A percentile compares a stretch with the other conserved stretches of the same genome.
These are phyloP conservation scores for Vanrija pseudolonga DNA, from an alignment of 1,284 basidiomycete genomes.

Conservation along the genomic window DNA sequence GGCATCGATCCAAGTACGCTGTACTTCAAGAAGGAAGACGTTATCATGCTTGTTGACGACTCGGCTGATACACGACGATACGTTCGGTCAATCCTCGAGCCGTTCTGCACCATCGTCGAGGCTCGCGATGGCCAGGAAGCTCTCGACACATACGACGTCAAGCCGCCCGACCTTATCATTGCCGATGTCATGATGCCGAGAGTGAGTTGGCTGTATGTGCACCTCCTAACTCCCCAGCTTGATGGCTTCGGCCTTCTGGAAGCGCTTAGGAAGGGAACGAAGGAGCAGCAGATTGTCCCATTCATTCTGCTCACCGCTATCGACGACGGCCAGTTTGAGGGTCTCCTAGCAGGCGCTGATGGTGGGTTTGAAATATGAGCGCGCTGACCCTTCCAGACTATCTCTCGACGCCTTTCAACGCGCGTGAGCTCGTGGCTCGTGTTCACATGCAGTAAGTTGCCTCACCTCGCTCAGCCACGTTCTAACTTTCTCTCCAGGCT, in stretches of 20 bases:
- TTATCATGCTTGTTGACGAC: constrained; percentile 44
- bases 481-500: constrained; percentile 2
- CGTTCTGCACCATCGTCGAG: constrained; percentile 49
- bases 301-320: constrained; percentile 42
- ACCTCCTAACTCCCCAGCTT: constrained; percentile 17
- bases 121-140: constrained; percentile 49
- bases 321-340: constrained; percentile 39
- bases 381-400: constrained; percentile 35
- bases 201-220: constrained; percentile 13
- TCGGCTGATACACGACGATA: constrained; percentile 39
- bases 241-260: constrained; percentile 36
- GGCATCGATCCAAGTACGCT: constrained; percentile 39
- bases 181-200: constrained; percentile 52
- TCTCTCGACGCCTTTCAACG: constrained; percentile 44
- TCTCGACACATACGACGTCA: constrained; percentile 33
- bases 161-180: constrained; percentile 41
- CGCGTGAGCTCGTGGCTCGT: constrained; percentile 51
- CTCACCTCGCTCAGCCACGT: too few species aligned
- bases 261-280: constrained; percentile 19
- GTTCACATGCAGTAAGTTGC: constrained; percentile 29
- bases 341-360: constrained; percentile 31
- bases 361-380: constrained; percentile 29
- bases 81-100: constrained; percentile 41
- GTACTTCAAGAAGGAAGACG: constrained; percentile 43
- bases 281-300: constrained; percentile 25